A percentile compares a stretch with the other conserved stretches of the same genome.
Evolutionary conservation across 164 flowering plant species (phyloP).

Genomic region (Dillenia turbinata): DNA sequence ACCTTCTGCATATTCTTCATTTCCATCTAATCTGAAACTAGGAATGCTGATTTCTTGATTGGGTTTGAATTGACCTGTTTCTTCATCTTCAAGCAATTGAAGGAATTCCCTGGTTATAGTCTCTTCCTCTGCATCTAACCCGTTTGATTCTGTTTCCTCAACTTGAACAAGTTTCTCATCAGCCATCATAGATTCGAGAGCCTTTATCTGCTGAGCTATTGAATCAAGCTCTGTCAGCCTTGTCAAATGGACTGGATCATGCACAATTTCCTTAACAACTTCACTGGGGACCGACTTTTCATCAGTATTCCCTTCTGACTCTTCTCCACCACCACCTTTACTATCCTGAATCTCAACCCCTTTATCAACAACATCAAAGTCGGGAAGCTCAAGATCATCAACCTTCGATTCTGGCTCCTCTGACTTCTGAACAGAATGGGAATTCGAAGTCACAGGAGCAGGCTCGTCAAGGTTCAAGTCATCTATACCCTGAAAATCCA

Average conservation of each 20-base stretch:
- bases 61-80: conserved; percentile 18
- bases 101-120: conserved; percentile 84
- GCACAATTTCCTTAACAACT: conserved; percentile 75
- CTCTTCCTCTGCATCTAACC: conserved; percentile 85
- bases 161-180: conserved; percentile 31
- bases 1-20: conserved; percentile 24
- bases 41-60: conserved; percentile 20
- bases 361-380: conserved; percentile 85
- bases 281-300: conserved; percentile 48
- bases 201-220: conserved; percentile 87
- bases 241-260: conserved; percentile 46
- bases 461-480: conserved; percentile 86
- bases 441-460: conserved; percentile 26
- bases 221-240: conserved; percentile 74
- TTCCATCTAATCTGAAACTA: conserved; percentile 22
- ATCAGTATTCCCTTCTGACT: conserved; percentile 34
- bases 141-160: conserved; percentile 44
- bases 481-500: conserved; percentile 58
- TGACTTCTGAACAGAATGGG: conserved; percentile 31
- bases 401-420: conserved; percentile 41
- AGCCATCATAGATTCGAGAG: conserved; percentile 73
- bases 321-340: conserved; percentile 25
- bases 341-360: conserved; percentile 72
- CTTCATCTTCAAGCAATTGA: conserved; percentile 80
- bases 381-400: conserved; percentile 66